phyloP scores from a whole-genome alignment of 1,139 yeast genomes.

The Debaryomyces coudertii region DNA sequence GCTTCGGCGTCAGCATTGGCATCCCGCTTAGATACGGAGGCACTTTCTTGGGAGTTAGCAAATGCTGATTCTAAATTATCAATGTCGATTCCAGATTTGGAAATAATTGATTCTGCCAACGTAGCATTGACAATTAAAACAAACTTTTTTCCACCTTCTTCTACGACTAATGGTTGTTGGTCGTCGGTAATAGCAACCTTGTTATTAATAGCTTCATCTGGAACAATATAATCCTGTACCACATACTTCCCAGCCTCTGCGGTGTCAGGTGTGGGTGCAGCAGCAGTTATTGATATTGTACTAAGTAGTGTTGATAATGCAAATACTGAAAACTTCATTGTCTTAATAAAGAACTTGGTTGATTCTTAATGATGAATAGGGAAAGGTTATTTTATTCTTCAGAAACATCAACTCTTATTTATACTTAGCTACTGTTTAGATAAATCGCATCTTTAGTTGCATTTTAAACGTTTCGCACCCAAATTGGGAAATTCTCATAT shows the following conservation, averaged over 20 bases:
- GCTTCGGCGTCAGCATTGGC: constrained; percentile 21
- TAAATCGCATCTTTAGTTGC: constrained; percentile 1
- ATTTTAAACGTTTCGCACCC: constrained; percentile 12
- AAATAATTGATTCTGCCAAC: constrained; percentile 17
- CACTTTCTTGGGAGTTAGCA: constrained; percentile 9
- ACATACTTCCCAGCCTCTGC: constrained; percentile 7
- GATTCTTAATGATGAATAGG: constrained; percentile 3
- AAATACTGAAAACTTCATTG: constrained; percentile 15
- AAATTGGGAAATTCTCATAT: constrained; percentile 5
- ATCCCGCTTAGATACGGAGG: constrained; percentile 12
- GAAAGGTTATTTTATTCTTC: not conserved
- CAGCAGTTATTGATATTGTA: constrained; percentile 15
- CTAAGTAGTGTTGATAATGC: constrained; percentile 13
- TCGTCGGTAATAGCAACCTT: constrained; percentile 18
- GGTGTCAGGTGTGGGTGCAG: constrained; percentile 13
- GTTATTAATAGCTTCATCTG: constrained; percentile 22
- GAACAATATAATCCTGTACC: constrained; percentile 15
- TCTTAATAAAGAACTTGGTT: not conserved
- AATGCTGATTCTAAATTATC: constrained; percentile 11
- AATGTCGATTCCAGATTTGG: constrained; percentile 9
- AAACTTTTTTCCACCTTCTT: constrained; percentile 20
- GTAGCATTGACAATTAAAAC: constrained; percentile 24
- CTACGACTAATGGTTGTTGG: constrained; percentile 20
- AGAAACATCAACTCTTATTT: constrained; percentile 5
- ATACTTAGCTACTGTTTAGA: not conserved